Base-by-base conservation (phyloP, 352 stramenopile species). In the Aphanomyces invadans region DNA sequence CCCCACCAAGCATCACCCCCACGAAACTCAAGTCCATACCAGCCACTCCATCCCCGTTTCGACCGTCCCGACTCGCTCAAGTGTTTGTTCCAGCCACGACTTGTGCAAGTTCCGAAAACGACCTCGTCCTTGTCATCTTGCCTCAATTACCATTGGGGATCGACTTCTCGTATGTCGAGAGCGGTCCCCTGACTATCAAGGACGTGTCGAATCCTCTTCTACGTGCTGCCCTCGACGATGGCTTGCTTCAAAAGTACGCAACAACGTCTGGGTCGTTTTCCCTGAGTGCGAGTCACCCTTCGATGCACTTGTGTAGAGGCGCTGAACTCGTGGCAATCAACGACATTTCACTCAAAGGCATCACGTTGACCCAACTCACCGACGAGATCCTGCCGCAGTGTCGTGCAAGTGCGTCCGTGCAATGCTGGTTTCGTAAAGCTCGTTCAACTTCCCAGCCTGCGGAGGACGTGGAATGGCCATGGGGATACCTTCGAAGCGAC, bases 401-500 rank as follows among this genome's bases (percentile, higher is more conserved):
- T 4, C 63, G 70, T 23, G 70, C 81, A 3, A 76, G 79, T 10
- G 21, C 10, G 7, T 38, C 49, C n/a, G 69, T 77, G 31, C 79
- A 78, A 15, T 83, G 79, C 53, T 89, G 79, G 79, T 77, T 92
- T 38, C 76, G 75, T 26, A 82, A 70, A 32, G 36, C 49, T 25
- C 4, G 12, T n/a, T n/a, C n/a, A n/a, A n/a, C n/a, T n/a, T n/a
- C n/a, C n/a, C n/a, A n/a, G n/a, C n/a, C n/a, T n/a, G 23, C 25
- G 29, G 19, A 39, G 46, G 39, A 42, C 31, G 59, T 57, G 21
- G 80, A 93, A 62, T 93, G 84, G 84, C 84, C 84, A 9, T 93
- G 84, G 84, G 73, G 79, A 11, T 91, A 86, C 52, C 73, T 93
- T 48, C 79, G 82, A 3, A 91, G 82, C 10, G 84, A 93, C 31